Conservation (phyloP, 2,329 filamentous ascomycete species). For the Drechslerella coelobrocha region DNA sequence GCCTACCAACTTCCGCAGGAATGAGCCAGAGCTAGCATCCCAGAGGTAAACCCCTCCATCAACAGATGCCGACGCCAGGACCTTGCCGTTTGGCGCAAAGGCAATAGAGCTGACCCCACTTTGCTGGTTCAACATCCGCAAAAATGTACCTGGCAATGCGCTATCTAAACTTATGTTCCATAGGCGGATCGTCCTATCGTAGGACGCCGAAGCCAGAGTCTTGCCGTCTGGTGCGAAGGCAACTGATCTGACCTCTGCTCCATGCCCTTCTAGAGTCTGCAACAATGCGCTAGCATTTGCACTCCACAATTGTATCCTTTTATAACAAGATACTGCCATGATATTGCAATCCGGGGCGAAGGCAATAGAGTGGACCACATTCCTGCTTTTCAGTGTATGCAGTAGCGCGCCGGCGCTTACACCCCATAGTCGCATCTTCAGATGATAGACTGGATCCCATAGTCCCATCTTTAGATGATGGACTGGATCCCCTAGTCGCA, state of each 20-base stretch:
- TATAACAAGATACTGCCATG: no score
- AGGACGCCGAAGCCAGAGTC: not conserved
- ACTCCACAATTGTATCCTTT: no score
- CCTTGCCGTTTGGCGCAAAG: constrained; percentile 38
- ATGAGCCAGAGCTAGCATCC: not conserved
- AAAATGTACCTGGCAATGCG: constrained; percentile 58
- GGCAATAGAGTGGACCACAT: no score
- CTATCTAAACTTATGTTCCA: constrained; percentile 57
- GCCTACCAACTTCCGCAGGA: constrained; percentile 50
- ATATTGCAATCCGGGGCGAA: no score
- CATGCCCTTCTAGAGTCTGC: constrained; percentile 3
- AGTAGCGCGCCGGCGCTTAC: no score
- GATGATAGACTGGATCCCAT: no score
- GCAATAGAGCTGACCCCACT: constrained; percentile 10
- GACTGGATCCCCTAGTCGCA: no score
- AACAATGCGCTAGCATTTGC: not conserved
- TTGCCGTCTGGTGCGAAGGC: constrained; percentile 6
- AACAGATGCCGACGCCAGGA: constrained; percentile 45
- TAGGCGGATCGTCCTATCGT: constrained; percentile 54
- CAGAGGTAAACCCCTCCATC: constrained; percentile 38
- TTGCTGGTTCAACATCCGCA: not conserved
- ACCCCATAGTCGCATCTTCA: no score
- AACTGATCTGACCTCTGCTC: not conserved
- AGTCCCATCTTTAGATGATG: no score
- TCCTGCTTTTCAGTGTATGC: no score